These are phyloP conservation scores for Gryganskiella cystojenkinii DNA, from an alignment of 192 early-diverging fungal species.

Conservation along the genomic window DNA sequence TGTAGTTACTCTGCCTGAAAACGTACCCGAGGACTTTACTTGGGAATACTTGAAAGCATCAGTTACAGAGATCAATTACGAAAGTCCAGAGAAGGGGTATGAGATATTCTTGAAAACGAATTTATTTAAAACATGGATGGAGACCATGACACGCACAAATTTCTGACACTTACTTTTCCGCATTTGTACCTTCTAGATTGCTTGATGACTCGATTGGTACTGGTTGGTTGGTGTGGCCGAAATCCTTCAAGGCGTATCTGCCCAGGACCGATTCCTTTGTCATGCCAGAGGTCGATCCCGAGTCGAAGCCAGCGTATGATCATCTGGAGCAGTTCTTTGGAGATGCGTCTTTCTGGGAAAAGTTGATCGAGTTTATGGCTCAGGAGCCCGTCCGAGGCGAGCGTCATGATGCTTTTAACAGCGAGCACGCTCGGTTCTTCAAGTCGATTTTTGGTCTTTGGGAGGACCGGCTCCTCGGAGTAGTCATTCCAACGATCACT, in stretches of 20 bases:
- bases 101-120: background rate
- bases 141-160: no score
- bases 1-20: constrained; percentile 44
- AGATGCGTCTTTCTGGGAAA: constrained; percentile 74
- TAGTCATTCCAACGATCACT: constrained; percentile 66
- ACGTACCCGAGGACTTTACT: constrained; percentile 50
- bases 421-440: constrained; percentile 69
- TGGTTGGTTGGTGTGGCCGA: constrained; percentile 90
- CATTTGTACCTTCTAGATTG: constrained; percentile 40
- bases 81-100: constrained; percentile 42
- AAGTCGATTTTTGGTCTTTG: constrained; percentile 77
- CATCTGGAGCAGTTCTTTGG: constrained; percentile 64
- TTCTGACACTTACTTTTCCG: no score
- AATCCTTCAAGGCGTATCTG: constrained; percentile 65
- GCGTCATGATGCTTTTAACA: constrained; percentile 74
- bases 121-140: no score
- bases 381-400: constrained; percentile 72
- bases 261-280: constrained; percentile 40
- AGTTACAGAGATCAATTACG: constrained; percentile 41
- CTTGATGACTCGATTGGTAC: constrained; percentile 69
- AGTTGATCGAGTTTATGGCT: constrained; percentile 69
- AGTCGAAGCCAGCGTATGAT: constrained; percentile 65
- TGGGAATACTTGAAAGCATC: constrained; percentile 43
- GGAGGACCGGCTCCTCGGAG: constrained; percentile 68
- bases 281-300: constrained; percentile 67